These are phyloP conservation scores for Solanum pimpinellifolium DNA, from an alignment of 257 asterid species.

Conservation along the genomic window DNA sequence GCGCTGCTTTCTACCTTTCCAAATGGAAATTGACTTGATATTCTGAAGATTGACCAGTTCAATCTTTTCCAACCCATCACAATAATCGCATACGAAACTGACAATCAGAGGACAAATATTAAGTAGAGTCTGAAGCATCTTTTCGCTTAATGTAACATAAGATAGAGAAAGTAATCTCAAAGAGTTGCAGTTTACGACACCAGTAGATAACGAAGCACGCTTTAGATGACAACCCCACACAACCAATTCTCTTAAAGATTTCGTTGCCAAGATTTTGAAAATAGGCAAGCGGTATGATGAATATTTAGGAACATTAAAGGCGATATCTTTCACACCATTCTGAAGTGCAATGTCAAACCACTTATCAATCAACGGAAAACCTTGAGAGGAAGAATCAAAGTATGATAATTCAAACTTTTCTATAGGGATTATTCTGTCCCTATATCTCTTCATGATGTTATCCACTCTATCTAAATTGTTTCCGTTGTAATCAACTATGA, in stretches of 20 bases:
- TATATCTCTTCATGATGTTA: background rate
- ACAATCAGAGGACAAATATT: background rate
- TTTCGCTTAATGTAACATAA: background rate
- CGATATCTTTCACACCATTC: background rate
- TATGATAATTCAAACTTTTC: background rate
- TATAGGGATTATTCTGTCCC: background rate
- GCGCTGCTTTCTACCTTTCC: background rate
- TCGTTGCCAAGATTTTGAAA: background rate
- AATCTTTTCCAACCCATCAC: background rate
- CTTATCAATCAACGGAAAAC: background rate
- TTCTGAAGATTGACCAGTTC: background rate
- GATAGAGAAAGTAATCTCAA: background rate
- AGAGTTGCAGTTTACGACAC: background rate
- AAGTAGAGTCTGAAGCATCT: background rate
- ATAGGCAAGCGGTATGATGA: background rate
- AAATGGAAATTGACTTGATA: background rate
- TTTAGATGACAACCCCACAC: background rate
- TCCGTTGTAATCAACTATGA: background rate
- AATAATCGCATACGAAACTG: background rate
- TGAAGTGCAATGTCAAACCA: background rate
- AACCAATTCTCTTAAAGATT: background rate
- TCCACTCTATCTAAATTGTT: background rate
- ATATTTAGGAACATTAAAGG: background rate
- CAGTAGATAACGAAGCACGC: background rate
- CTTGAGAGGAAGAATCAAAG: background rate